Percentiles rank a stretch among this genome's conserved stretches.
These are phyloP conservation scores for Calophaca sinica DNA, from an alignment of 306 rosid genomes.

Conservation along the genomic window DNA sequence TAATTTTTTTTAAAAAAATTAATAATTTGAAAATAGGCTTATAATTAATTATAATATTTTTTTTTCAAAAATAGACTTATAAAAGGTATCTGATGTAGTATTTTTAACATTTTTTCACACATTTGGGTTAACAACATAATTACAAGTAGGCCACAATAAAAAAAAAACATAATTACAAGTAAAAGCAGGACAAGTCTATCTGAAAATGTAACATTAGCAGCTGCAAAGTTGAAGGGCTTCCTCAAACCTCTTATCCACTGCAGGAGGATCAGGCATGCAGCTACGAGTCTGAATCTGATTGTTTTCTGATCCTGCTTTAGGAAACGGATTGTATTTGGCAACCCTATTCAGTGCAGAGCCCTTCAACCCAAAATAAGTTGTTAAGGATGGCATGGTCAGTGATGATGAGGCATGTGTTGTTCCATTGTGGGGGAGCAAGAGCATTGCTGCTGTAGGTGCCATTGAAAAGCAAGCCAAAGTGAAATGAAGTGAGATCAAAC, in stretches of 20 bases:
- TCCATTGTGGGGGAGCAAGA: constrained; percentile 38
- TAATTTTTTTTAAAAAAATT: too few relatives aligned
- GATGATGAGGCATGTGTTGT: constrained; percentile 30
- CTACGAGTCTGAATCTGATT: background rate
- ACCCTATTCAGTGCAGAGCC: constrained; percentile 35
- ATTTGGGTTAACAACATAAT: too few relatives aligned
- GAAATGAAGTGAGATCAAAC: background rate
- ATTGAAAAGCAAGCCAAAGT: background rate
- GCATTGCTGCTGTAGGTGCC: constrained; percentile 57
- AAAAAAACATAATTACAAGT: too few relatives aligned
- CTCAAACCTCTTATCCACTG: constrained; percentile 19
- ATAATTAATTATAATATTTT: too few relatives aligned
- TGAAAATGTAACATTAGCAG: constrained; percentile 24
- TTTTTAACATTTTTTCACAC: too few relatives aligned
- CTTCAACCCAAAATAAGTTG: constrained; percentile 45
- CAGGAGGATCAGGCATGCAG: constrained; percentile 1
- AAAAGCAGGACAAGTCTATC: too few relatives aligned
- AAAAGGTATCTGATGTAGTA: too few relatives aligned
- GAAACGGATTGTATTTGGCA: background rate
- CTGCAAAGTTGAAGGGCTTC: constrained; percentile 46
- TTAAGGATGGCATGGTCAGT: background rate
- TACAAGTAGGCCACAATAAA: too few relatives aligned
- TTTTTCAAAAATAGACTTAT: too few relatives aligned
- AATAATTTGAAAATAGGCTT: too few relatives aligned
- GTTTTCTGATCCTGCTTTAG: constrained; percentile 14